Evolutionary conservation across 441 rosid genomes (phyloP), one percentile per base, ranked within the genome.

Genomic region (Adansonia gregorii): DNA sequence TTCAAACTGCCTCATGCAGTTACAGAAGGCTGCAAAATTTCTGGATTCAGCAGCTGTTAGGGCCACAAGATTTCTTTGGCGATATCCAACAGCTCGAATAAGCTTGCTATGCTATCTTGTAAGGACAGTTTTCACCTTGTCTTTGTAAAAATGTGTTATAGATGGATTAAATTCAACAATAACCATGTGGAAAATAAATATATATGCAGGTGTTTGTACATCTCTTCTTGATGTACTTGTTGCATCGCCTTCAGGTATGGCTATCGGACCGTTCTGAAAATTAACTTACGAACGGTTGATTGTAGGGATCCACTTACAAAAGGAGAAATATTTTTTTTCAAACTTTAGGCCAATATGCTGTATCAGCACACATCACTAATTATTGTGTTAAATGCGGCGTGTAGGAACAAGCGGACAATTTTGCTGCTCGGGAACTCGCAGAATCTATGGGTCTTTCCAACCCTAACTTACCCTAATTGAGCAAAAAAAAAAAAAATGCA

Each of bases 31-130:
- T 35, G 98, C 97, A 70, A 97, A 94, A 80, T 65, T 94, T 45
- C 84, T 97, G 82, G 98, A 97, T 83, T 86, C 98, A 3, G 98
- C 98, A 52, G 97, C 97, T 79, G 99, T 91, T 73, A 92, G 98
- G 87, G 99, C 95, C 80, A 97, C 97, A 0, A 87, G 98, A 83
- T 97, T 97, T 83, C 91, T 97, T 72, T 94, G 97, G 98, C 95
- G 93, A 77, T 94, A 97, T 83, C 99, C 99, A n/a, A 85, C 88
- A 65, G 98, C 99, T 72, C 92, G 98, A 55, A 82, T 97, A 54
- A 80, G 84, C 77, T 78, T 91, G 74, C 95, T 97, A 35, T 92
- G 90, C 85, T 94, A 97, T 89, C 90, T 97, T 80, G 99, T 96
- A 82, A 89, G 86, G 79, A 55, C 31, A 43, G 39, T 63, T 35